phyloP scores from a whole-genome alignment of 768 basidiomycete species.

The Boletus rex-veris region DNA sequence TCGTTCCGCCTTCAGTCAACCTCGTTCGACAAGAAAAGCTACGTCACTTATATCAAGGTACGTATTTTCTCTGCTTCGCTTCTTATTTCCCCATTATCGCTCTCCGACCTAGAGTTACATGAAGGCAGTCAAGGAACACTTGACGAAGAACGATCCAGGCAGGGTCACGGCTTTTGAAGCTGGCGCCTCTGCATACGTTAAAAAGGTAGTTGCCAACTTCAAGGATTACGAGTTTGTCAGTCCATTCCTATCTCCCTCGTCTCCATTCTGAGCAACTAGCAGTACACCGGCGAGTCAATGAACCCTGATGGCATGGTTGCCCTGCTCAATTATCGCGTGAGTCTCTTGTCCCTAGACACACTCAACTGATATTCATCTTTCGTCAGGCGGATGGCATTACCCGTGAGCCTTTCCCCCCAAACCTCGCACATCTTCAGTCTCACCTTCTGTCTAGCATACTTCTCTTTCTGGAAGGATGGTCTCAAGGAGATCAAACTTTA shows the following conservation, averaged over 20 bases:
- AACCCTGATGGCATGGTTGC: conserved; percentile 92
- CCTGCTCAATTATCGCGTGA: conserved; percentile 88
- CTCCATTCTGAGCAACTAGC: background rate
- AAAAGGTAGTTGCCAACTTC: conserved; percentile 88
- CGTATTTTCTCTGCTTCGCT: background rate
- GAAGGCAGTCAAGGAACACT: conserved; percentile 78
- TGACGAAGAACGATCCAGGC: conserved; percentile 52
- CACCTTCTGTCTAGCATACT: conserved; percentile 55
- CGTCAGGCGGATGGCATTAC: conserved; percentile 73
- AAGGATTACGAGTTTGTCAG: conserved; percentile 92
- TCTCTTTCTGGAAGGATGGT: conserved; percentile 97
- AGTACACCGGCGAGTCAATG: conserved; percentile 76
- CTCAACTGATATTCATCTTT: conserved; percentile 7
- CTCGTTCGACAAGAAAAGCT: conserved; percentile 88
- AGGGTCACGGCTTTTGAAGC: conserved; percentile 78
- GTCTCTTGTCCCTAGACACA: conserved; percentile 17
- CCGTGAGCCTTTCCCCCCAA: conserved; percentile 47
- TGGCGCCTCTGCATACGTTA: conserved; percentile 70
- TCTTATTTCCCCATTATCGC: background rate
- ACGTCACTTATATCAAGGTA: conserved; percentile 76
- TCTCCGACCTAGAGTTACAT: conserved; percentile 68
- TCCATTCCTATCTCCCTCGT: background rate
- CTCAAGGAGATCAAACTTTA: conserved; percentile 76
- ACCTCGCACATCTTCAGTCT: background rate
- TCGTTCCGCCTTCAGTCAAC: conserved; percentile 88